A percentile compares a stretch with the other conserved stretches of the same genome.
Evolutionary conservation across 805 yeast genomes (phyloP).

Genomic region (Ogataea ramenticola): DNA sequence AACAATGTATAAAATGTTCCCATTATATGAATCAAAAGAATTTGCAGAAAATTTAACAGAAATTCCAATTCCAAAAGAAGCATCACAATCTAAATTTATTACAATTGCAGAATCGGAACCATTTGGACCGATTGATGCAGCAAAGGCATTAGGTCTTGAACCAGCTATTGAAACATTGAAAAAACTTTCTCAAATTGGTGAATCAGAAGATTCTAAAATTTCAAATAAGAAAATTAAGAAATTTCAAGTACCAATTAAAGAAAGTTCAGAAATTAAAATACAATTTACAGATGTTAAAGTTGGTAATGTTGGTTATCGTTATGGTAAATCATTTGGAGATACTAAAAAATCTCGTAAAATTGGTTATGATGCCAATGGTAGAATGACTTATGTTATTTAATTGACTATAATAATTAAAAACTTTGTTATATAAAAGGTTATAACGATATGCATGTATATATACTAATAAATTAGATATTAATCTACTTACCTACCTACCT

Average conservation of each 20-base stretch:
- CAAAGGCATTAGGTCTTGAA: slow-evolving; percentile 70
- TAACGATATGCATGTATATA: too few relatives aligned
- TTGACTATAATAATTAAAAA: too few relatives aligned
- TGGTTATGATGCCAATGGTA: slow-evolving; percentile 64
- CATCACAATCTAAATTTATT: slow-evolving; percentile 73
- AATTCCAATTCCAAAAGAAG: slow-evolving; percentile 83
- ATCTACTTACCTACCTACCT: too few relatives aligned
- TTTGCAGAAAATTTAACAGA: slow-evolving; percentile 79
- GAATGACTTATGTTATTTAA: slow-evolving; percentile 22
- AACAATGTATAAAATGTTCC: slow-evolving; percentile 75
- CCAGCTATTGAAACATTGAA: slow-evolving; percentile 81
- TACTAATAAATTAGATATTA: too few relatives aligned
- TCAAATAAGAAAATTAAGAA: slow-evolving; percentile 25
- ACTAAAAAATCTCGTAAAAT: slow-evolving; percentile 76
- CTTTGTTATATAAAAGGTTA: too few relatives aligned
- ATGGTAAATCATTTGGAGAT: slow-evolving; percentile 87
- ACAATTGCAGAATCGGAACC: slow-evolving; percentile 93
- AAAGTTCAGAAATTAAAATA: slow-evolving; percentile 67
- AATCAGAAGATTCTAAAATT: slow-evolving; percentile 18
- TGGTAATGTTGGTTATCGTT: slow-evolving; percentile 85
- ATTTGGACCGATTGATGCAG: slow-evolving; percentile 94
- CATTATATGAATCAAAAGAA: slow-evolving; percentile 46
- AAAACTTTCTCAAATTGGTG: slow-evolving; percentile 37
- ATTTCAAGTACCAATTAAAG: slow-evolving; percentile 49
- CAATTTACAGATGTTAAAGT: slow-evolving; percentile 71